These are phyloP conservation scores for Fusarium annulatum DNA, from an alignment of 2,329 filamentous ascomycete genomes.

Conservation along the genomic window DNA sequence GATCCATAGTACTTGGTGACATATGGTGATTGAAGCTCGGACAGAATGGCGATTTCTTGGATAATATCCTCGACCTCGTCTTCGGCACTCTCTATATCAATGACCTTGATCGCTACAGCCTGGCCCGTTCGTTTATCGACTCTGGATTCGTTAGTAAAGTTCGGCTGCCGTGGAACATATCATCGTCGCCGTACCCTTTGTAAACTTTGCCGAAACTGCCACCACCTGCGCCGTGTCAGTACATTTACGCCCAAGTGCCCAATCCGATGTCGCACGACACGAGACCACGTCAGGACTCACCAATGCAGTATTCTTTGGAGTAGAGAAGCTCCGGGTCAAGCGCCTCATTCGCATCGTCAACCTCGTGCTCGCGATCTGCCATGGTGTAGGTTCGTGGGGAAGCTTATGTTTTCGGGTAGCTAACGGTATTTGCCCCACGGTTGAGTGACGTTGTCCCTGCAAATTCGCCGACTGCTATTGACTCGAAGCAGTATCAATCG, in stretches of 20 bases:
- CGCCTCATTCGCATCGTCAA: conserved; percentile 61
- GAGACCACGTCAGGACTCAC: conserved; percentile 57
- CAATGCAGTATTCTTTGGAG: conserved; percentile 91
- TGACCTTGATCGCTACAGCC: conserved; percentile 97
- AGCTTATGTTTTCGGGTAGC: conserved; percentile 14
- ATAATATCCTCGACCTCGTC: conserved; percentile 99
- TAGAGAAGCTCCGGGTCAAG: conserved; percentile 90
- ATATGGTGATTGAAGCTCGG: conserved; percentile 93
- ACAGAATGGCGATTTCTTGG: conserved; percentile 97
- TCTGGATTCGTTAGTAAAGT: conserved; percentile 56
- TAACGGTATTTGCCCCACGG: conserved; percentile 12
- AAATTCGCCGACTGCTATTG: background rate
- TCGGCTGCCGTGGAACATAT: background rate
- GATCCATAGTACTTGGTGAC: conserved; percentile 99
- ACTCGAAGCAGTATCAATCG: background rate
- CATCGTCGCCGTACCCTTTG: conserved; percentile 77
- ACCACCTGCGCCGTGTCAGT: conserved; percentile 70
- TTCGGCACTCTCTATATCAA: conserved; percentile 98
- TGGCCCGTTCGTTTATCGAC: conserved; percentile 94
- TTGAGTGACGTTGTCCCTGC: background rate
- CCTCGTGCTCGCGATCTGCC: conserved; percentile 61
- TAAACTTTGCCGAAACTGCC: conserved; percentile 99
- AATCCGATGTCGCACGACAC: background rate
- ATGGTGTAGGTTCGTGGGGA: conserved; percentile 48
- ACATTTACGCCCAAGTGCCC: conserved; percentile 20